Evolutionary conservation across 306 rosid genomes (phyloP).

Genomic region (Lotus japonicus): DNA sequence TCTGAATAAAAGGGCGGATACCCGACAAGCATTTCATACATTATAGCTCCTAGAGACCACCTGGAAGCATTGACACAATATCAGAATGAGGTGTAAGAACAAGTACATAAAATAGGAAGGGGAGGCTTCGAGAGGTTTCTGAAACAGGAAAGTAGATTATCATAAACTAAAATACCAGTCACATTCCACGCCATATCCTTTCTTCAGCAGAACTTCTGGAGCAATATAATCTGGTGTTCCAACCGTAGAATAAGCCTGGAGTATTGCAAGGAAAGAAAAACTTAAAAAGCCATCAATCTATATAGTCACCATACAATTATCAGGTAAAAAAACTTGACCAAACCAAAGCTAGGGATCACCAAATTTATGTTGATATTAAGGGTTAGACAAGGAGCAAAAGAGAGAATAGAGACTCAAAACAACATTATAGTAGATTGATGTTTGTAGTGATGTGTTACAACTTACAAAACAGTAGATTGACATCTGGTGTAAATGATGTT

Average conservation of each 20-base stretch:
- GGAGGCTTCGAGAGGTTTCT: background rate
- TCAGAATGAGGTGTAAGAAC: background rate
- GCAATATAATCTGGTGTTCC: constrained; percentile 96
- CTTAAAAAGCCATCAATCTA: constrained; percentile 10
- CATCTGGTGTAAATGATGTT: no score
- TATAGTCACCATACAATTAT: background rate
- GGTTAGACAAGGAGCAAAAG: background rate
- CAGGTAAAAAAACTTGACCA: background rate
- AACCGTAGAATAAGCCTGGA: constrained; percentile 84
- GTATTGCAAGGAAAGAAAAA: constrained; percentile 16
- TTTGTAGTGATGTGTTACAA: no score
- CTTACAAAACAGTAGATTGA: no score
- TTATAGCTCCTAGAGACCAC: constrained; percentile 98
- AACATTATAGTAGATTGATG: no score
- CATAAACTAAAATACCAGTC: constrained; percentile 53
- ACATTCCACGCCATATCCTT: constrained; percentile 87
- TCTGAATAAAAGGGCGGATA: constrained; percentile 86
- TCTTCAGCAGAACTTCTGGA: constrained; percentile 74
- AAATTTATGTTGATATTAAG: background rate
- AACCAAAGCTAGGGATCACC: background rate
- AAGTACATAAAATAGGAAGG: background rate
- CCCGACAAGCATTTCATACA: constrained; percentile 95
- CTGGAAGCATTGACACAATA: constrained; percentile 36
- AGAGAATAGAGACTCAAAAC: background rate
- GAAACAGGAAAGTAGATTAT: background rate